Base-by-base conservation (phyloP, 805 yeast species). In the Saccharomycopsis babjevae region DNA sequence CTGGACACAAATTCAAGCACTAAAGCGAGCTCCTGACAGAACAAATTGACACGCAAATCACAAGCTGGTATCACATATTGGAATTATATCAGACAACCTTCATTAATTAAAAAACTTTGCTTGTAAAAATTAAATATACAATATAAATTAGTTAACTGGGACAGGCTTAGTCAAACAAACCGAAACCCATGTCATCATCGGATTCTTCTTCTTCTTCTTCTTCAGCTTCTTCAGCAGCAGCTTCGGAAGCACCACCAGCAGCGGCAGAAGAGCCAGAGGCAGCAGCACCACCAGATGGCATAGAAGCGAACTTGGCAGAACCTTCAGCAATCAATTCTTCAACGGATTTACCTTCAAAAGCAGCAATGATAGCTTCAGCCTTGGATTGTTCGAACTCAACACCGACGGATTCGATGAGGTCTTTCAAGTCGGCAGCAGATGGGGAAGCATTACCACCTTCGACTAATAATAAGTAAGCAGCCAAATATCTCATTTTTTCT, bases 261-360 rank as follows among this genome's bases (percentile, higher is more conserved):
- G 83, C 85, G 67, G 77, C 85, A 76, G 78, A 88, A 72, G 82
- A 86, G 71, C 82, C 83, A 73, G 81, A 83, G 73, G 90, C 83
- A 77, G 94, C 96, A 77, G 97, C 94, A 81, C 96, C 97, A 78
- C 97, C 97, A 73, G 97, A 72, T 79, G 98, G 97, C 69, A 93
- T 96, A 70, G 98, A 85, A 71, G 98, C 96, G 76, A 94, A 89
- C 84, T 94, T 94, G 81, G 87, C 80, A 79, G 88, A 80, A 83
- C 99, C 99, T 81, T 85, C 94, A 72, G 96, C 88, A 72, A 94
- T 85, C 80, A 94, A 85, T 75, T 89, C 97, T 70, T 79, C 84
- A 72, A 89, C 83, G 74, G 88, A 74, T 86, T 94, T 94, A 79
- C 98, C 99, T 78, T 90, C 94, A 72, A 94, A 83, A 73, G 94